Evolutionary conservation across 139 green algal species (phyloP).

Genomic region (Tetradesmus obliquus): DNA sequence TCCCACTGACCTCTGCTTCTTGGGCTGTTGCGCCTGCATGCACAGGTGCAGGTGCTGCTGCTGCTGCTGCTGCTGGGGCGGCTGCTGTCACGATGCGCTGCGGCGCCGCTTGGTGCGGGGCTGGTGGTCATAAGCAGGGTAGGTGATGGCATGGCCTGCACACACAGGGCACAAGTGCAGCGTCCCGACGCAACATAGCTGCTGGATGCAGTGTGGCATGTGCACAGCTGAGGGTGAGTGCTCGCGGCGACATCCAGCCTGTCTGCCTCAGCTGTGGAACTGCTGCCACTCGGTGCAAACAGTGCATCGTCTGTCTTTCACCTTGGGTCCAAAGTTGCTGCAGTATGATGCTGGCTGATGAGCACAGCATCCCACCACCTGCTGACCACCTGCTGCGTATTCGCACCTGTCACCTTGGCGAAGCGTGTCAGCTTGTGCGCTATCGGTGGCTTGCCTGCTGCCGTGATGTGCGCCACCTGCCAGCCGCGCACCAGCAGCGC

Average conservation of each 20-base stretch:
- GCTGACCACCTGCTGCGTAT: neutral
- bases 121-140: neutral
- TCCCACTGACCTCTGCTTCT: neutral
- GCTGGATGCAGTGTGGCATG: no score
- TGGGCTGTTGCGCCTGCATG: neutral
- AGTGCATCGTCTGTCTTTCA: no score
- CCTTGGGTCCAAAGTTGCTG: no score
- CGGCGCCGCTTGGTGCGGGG: neutral
- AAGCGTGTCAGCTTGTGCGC: neutral
- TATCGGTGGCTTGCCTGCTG: neutral
- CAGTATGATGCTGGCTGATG: no score
- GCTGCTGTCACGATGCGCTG: neutral
- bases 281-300: no score
- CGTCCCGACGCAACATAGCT: no score
- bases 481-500: conserved; percentile 7
- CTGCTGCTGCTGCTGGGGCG: neutral
- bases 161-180: neutral
- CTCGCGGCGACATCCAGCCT: no score
- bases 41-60: neutral
- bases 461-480: conserved; percentile 23
- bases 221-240: no score
- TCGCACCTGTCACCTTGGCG: conserved; percentile 4
- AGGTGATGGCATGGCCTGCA: neutral
- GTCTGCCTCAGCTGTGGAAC: no score
- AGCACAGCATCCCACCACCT: no score